Percentiles rank a stretch among this genome's conserved stretches.
phyloP scores from a whole-genome alignment of 2,329 filamentous ascomycete genomes.

The Penicillium sp. region DNA sequence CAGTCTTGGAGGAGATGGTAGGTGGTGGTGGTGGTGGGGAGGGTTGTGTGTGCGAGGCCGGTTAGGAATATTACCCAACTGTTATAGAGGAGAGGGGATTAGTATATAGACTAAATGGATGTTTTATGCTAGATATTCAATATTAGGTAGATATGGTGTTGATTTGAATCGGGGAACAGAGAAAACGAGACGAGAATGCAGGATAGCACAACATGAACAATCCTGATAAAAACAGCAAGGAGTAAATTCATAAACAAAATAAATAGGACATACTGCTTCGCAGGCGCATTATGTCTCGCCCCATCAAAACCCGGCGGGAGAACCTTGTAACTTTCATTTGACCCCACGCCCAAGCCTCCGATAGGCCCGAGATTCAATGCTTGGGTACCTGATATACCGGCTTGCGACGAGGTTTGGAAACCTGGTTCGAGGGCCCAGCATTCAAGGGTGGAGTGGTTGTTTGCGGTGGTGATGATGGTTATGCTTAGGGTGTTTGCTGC shows the following conservation, averaged over 20 bases:
- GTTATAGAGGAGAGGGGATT: background rate
- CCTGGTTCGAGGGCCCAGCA: slow-evolving; percentile 54
- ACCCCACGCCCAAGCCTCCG: slow-evolving; percentile 25
- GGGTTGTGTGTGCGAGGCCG: slow-evolving; percentile 51
- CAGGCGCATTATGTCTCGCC: slow-evolving; percentile 52
- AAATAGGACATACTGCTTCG: slow-evolving; percentile 45
- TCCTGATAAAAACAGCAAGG: background rate
- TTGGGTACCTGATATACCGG: slow-evolving; percentile 43
- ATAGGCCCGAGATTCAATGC: slow-evolving; percentile 42
- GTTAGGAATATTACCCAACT: slow-evolving; percentile 49
- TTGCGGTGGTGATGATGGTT: slow-evolving; percentile 47
- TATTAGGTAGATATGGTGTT: background rate
- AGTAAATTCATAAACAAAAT: background rate
- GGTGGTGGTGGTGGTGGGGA: slow-evolving; percentile 45
- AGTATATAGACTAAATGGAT: background rate
- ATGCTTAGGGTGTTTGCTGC: slow-evolving; percentile 46
- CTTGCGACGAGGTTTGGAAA: slow-evolving; percentile 40
- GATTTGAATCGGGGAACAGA: background rate
- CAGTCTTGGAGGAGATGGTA: too few relatives aligned
- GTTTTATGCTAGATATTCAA: background rate
- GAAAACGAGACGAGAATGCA: background rate
- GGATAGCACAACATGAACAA: background rate
- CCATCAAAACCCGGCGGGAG: slow-evolving; percentile 48
- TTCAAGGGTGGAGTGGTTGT: slow-evolving; percentile 51
- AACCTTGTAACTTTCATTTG: slow-evolving; percentile 46